A percentile compares a stretch with the other conserved stretches of the same genome.
Evolutionary conservation across 805 yeast species (phyloP).

Genomic region (Tetrapisispora namnaoensis): DNA sequence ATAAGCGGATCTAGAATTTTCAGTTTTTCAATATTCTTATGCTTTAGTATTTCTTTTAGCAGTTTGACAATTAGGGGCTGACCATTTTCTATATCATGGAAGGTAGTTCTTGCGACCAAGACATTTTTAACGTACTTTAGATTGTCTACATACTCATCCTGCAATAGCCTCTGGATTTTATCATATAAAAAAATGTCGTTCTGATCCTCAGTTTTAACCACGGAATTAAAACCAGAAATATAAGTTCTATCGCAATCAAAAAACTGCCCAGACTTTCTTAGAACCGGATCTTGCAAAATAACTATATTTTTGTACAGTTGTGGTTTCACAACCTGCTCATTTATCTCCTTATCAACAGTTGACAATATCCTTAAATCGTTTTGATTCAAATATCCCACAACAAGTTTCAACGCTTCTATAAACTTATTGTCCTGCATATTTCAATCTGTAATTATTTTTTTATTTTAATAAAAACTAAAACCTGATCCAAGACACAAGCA

Average conservation of each 20-base stretch:
- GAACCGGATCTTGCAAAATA: conserved; percentile 29
- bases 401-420: neutral
- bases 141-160: conserved; percentile 23
- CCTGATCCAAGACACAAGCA: too few relatives aligned
- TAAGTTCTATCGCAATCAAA: conserved; percentile 31
- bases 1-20: conserved; percentile 14
- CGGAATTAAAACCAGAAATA: conserved; percentile 31
- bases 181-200: conserved; percentile 31
- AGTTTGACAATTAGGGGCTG: conserved; percentile 7
- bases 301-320: conserved; percentile 32
- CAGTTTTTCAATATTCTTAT: conserved; percentile 17
- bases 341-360: conserved; percentile 22
- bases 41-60: conserved; percentile 15
- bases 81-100: conserved; percentile 20
- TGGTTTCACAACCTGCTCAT: conserved; percentile 26
- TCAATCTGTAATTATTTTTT: neutral
- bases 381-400: conserved; percentile 23
- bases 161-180: conserved; percentile 34
- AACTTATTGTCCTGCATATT: neutral
- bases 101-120: conserved; percentile 26
- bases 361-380: conserved; percentile 30
- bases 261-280: conserved; percentile 24
- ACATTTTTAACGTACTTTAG: conserved; percentile 29
- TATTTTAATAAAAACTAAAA: neutral
- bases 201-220: conserved; percentile 28